Evolutionary conservation across 2,329 filamentous ascomycete genomes (phyloP).

Genomic region (Pseudohalonectria lignicola): DNA sequence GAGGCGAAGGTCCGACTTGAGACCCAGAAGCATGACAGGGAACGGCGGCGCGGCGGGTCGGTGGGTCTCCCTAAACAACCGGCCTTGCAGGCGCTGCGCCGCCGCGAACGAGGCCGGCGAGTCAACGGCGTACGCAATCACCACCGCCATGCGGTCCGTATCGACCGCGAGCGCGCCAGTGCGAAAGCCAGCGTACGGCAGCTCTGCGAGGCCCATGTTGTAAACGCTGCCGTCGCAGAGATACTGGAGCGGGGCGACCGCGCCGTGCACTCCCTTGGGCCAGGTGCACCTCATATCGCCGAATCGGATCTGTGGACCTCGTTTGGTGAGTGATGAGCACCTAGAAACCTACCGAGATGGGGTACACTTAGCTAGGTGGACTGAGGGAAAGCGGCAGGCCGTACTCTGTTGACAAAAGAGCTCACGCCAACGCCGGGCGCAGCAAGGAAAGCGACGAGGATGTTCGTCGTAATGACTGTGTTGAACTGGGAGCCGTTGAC

Average conservation of each 20-base stretch:
- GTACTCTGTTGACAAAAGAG: constrained; percentile 2
- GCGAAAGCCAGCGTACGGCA: not conserved
- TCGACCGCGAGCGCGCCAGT: not conserved
- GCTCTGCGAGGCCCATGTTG: not conserved
- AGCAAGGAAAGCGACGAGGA: constrained; percentile 1
- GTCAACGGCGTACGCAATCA: constrained; percentile 1
- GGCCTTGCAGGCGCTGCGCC: constrained; percentile 2
- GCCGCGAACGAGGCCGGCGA: not conserved
- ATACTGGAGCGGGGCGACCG: not conserved
- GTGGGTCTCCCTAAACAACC: constrained; percentile 7
- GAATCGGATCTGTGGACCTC: not conserved
- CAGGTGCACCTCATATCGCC: not conserved
- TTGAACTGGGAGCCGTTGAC: not conserved
- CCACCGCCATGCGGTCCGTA: not conserved
- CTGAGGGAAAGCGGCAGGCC: not conserved
- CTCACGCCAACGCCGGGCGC: constrained; percentile 2
- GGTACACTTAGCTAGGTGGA: not conserved
- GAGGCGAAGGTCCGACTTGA: not conserved
- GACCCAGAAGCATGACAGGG: constrained; percentile 1
- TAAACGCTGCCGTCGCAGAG: constrained; percentile 3
- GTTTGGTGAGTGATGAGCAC: no score
- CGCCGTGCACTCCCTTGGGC: not conserved
- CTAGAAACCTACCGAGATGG: not conserved
- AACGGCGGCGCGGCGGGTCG: not conserved
- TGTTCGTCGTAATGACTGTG: not conserved